Evolutionary conservation across 2,329 filamentous ascomycete genomes (phyloP).

Genomic region (Capronia americana): DNA sequence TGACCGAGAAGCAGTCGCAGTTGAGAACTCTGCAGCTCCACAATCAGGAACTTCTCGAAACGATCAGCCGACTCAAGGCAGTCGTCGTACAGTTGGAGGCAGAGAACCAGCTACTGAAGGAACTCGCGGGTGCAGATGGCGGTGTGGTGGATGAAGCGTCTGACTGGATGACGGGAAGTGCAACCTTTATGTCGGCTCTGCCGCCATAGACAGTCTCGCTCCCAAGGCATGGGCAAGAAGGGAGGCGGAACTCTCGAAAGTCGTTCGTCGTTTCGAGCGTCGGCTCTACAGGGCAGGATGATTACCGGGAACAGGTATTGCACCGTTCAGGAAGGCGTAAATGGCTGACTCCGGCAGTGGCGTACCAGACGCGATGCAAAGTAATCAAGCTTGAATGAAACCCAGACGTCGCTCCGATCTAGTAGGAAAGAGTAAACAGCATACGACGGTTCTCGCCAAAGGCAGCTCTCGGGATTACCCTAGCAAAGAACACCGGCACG

Average conservation of each 20-base stretch:
- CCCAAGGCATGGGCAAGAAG: neutral
- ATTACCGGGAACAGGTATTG: neutral
- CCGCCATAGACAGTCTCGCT: neutral
- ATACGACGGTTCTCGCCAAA: too few species aligned
- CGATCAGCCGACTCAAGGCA: conserved; percentile 11
- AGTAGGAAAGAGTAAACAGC: neutral
- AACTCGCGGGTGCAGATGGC: neutral
- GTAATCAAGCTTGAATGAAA: neutral
- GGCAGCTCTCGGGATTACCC: too few species aligned
- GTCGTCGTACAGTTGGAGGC: conserved; percentile 5
- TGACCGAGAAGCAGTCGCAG: conserved; percentile 10
- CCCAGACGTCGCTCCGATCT: neutral
- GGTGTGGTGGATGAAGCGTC: neutral
- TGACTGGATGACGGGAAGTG: neutral
- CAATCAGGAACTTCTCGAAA: conserved; percentile 10
- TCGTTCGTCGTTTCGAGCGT: neutral
- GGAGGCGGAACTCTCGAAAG: neutral
- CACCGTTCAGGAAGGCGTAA: neutral
- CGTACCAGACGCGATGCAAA: neutral
- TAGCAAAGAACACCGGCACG: too few species aligned
- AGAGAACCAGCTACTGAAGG: conserved; percentile 16
- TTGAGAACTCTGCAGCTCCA: neutral
- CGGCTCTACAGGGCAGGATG: neutral
- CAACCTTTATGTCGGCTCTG: neutral
- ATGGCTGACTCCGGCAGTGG: neutral